Base-by-base conservation (phyloP, 2,329 filamentous ascomycete genomes). In the Lecanosticta acicola region DNA sequence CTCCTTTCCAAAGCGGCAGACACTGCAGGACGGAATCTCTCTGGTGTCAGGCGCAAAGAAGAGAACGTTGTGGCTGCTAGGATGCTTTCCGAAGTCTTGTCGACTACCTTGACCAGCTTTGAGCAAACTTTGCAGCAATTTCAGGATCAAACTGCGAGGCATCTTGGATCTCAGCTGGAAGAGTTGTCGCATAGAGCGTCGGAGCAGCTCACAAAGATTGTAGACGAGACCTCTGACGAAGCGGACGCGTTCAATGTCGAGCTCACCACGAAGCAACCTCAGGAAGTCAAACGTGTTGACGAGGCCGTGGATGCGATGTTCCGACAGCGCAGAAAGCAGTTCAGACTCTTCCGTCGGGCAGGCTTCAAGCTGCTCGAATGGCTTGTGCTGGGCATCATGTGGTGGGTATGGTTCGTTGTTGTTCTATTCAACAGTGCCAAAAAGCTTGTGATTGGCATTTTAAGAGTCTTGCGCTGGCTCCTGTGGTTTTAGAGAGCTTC, bases 321-420 rank as follows among this genome's bases (percentile, higher is more conserved):
- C 48, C 79, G 85, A 60, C 83, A 87, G 72, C 75, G 89, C 41
- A 75, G 86, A 48, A 76, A 85, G 48, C 75, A 88, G 42, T 75
- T 93, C 60, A 75, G 87, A 44, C 89, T 87, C 81, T 67, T 89
- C 18, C 75, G 87, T 32, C 75, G 86, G 11, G 80, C 81, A 0
- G 83, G 87, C 11, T 97, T 89, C 78, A 80, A 89, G 44, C 68
- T 84, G 16, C 79, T 96, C 13, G 91, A 97, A 71, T 96, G 89
- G 88, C 71, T 81, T 40, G 76, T 97, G 14, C 81, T 97, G 32
- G 86, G 85, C 3, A 79, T 94, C 57, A 87, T 97, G 82, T 96
- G 93, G 89, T 88, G 85, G 67, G 83, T 94, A 13, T 97, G 91
- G 89, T 80, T 94, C 48, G 73, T 94, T 26, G 90, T 96, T 18